phyloP scores from a whole-genome alignment of 2,329 filamentous ascomycete species.

The Colletotrichum incanum region DNA sequence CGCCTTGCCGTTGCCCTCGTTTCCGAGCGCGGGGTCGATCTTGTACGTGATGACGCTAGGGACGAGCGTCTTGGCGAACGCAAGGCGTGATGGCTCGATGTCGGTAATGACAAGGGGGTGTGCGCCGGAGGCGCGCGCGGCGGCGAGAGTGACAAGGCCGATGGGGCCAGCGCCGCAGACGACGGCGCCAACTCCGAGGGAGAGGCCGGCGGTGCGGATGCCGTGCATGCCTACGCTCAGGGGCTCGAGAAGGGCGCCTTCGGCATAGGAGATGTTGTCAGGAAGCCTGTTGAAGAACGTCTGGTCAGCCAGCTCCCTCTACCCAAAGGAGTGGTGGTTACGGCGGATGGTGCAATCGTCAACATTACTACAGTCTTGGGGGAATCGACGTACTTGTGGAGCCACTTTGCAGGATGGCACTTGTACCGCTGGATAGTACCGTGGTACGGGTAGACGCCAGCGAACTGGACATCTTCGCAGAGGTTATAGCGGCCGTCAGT shows the following conservation, averaged over 20 bases:
- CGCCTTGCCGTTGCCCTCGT: slow-evolving; percentile 65
- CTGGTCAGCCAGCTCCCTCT: neutral
- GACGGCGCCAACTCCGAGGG: slow-evolving; percentile 68
- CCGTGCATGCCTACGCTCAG: slow-evolving; percentile 75
- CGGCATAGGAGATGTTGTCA: slow-evolving; percentile 68
- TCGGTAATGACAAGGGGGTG: slow-evolving; percentile 77
- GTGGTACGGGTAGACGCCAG: slow-evolving; percentile 73
- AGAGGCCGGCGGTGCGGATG: slow-evolving; percentile 67
- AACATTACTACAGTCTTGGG: neutral
- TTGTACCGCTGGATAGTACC: slow-evolving; percentile 76
- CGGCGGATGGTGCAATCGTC: neutral
- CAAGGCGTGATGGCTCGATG: slow-evolving; percentile 69
- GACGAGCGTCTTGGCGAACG: slow-evolving; percentile 71
- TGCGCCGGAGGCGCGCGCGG: slow-evolving; percentile 73
- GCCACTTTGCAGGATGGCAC: slow-evolving; percentile 73
- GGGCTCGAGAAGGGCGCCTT: slow-evolving; percentile 76
- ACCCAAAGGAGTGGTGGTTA: neutral
- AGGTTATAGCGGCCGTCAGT: slow-evolving; percentile 74
- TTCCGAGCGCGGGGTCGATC: slow-evolving; percentile 61
- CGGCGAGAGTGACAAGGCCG: slow-evolving; percentile 71
- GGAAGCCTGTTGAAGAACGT: slow-evolving; percentile 60
- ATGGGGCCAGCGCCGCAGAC: slow-evolving; percentile 77
- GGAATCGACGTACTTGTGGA: slow-evolving; percentile 61
- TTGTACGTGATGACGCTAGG: slow-evolving; percentile 69
- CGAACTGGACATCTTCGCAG: slow-evolving; percentile 74